Percentiles rank a stretch among this genome's conserved stretches.
Conservation (phyloP, 495 filamentous ascomycete genomes). For the Aspergillus sclerotiicarbonarius region DNA sequence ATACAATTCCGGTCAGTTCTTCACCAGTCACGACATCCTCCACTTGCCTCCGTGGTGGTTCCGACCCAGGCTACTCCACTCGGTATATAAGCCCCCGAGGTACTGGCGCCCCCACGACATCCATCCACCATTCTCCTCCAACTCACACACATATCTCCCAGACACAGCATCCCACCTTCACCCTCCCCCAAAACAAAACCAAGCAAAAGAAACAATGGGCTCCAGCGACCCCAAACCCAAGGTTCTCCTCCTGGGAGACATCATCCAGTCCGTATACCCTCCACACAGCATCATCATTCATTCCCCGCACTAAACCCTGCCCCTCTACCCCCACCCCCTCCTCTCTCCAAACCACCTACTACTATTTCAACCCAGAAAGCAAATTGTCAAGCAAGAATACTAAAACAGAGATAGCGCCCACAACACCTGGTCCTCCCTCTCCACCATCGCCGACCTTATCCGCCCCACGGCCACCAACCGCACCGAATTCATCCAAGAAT, state of each 20-base stretch:
- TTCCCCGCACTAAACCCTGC: not conserved
- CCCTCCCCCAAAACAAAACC: not conserved
- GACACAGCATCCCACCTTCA: not conserved
- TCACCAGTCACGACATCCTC: not conserved
- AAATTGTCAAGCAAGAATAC: no score
- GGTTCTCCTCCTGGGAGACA: slow-evolving; percentile 54
- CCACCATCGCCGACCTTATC: slow-evolving; percentile 49
- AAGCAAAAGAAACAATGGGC: slow-evolving; percentile 16
- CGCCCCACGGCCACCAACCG: slow-evolving; percentile 52
- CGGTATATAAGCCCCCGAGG: not conserved
- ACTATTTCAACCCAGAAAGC: no score
- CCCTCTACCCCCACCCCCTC: not conserved
- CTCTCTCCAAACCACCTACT: not conserved
- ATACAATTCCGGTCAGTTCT: not conserved
- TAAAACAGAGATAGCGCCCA: slow-evolving; percentile 31
- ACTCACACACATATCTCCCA: not conserved
- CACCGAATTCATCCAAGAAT: slow-evolving; percentile 71
- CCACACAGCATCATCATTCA: not conserved
- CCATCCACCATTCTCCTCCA: not conserved
- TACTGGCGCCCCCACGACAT: not conserved
- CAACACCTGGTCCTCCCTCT: slow-evolving; percentile 49
- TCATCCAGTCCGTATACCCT: slow-evolving; percentile 48
- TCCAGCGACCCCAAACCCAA: slow-evolving; percentile 41
- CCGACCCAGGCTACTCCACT: not conserved
- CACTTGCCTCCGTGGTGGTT: not conserved